Evolutionary conservation across 2,329 filamentous ascomycete species (phyloP).

Genomic region (Fusarium dimerum): DNA sequence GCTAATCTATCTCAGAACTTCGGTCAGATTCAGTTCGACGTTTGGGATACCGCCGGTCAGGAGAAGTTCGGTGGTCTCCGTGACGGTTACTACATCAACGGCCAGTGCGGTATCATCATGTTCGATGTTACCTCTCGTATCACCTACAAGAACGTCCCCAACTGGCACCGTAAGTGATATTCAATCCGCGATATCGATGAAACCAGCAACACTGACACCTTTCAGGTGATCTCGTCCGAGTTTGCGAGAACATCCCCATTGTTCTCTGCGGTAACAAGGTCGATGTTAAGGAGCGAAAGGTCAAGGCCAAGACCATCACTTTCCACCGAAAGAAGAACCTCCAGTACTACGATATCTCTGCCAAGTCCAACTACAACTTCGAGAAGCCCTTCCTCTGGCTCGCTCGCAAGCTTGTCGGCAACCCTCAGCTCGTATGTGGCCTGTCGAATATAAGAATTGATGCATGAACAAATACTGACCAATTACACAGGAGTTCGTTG

Average conservation of each 20-base stretch:
- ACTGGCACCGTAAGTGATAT: conserved; percentile 91
- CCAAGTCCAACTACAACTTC: conserved; percentile 99
- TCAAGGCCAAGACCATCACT: conserved; percentile 99
- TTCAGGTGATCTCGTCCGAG: conserved; percentile 92
- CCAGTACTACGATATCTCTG: conserved; percentile 99
- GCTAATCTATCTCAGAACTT: conserved; percentile 67
- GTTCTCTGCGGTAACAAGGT: conserved; percentile 99
- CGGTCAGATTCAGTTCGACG: conserved; percentile 96
- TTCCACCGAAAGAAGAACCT: conserved; percentile 99
- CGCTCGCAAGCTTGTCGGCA: conserved; percentile 96
- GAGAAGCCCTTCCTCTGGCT: conserved; percentile 99
- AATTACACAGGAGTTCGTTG: conserved; percentile 80
- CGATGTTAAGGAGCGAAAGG: conserved; percentile 99
- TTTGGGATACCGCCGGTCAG: conserved; percentile 98
- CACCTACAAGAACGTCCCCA: conserved; percentile 99
- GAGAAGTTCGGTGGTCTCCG: conserved; percentile 99
- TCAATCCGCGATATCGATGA: background rate
- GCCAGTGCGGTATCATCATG: conserved; percentile 99
- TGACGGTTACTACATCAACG: conserved; percentile 99
- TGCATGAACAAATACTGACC: conserved; percentile 28
- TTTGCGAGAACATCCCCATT: conserved; percentile 99
- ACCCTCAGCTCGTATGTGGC: conserved; percentile 52
- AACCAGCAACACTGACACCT: background rate
- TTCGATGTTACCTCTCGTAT: conserved; percentile 99
- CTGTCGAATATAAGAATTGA: background rate